Conservation (phyloP, 768 basidiomycete species). For the Agrocybe praecox region DNA sequence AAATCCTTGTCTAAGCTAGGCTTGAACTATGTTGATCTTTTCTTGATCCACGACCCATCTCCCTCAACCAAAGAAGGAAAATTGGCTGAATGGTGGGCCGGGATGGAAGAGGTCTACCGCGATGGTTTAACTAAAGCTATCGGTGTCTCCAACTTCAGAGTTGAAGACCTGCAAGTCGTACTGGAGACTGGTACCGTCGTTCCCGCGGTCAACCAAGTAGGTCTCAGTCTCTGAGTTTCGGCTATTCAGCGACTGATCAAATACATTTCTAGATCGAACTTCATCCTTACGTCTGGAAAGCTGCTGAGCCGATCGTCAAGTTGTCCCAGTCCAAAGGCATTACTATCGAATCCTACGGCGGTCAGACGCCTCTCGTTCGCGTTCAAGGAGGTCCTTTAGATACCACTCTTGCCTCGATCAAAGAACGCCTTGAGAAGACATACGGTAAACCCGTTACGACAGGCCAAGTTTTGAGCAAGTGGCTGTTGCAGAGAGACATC, state of each 20-base stretch:
- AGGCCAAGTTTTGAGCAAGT: slow-evolving; percentile 69
- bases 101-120: slow-evolving; percentile 57
- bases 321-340: slow-evolving; percentile 60
- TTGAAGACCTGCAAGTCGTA: slow-evolving; percentile 55
- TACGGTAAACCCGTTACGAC: slow-evolving; percentile 44
- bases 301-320: slow-evolving; percentile 56
- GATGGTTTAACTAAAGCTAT: slow-evolving; percentile 56
- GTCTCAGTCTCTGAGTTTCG: not conserved
- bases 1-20: slow-evolving; percentile 56
- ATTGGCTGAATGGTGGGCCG: slow-evolving; percentile 57
- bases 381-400: slow-evolving; percentile 61
- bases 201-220: slow-evolving; percentile 74
- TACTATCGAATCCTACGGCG: slow-evolving; percentile 67
- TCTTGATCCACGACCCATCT: slow-evolving; percentile 57
- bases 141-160: slow-evolving; percentile 70
- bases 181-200: slow-evolving; percentile 50
- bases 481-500: slow-evolving; percentile 65
- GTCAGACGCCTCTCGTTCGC: slow-evolving; percentile 47
- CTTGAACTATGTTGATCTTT: slow-evolving; percentile 61
- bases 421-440: slow-evolving; percentile 49
- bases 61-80: slow-evolving; percentile 37
- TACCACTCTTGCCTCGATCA: slow-evolving; percentile 50
- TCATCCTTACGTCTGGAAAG: slow-evolving; percentile 72
- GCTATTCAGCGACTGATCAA: not conserved
- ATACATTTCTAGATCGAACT: slow-evolving; percentile 53